Percentiles rank a stretch among this genome's conserved stretches.
phyloP scores from a whole-genome alignment of 2,329 filamentous ascomycete genomes.

The Penicillium brasilianum region DNA sequence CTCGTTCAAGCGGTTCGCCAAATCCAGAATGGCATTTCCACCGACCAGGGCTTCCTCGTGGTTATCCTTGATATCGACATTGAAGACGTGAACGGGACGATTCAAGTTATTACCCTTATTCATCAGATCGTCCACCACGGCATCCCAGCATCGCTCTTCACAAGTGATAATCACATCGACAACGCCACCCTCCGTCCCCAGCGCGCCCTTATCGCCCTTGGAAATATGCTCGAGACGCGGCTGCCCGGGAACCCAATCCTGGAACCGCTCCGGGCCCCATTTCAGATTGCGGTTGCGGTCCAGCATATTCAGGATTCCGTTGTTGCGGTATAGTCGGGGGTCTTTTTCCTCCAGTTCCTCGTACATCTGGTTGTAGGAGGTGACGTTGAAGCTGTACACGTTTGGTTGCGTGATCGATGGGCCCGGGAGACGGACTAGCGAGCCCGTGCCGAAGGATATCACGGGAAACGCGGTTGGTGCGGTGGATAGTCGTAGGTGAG shows the following conservation, averaged over 20 bases:
- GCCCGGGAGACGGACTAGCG: slow-evolving; percentile 88
- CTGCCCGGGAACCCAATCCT: slow-evolving; percentile 91
- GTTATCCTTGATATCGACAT: slow-evolving; percentile 97
- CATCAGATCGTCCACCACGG: slow-evolving; percentile 90
- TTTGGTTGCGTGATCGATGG: slow-evolving; percentile 92
- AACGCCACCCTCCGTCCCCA: slow-evolving; percentile 83
- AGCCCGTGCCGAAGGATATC: slow-evolving; percentile 96
- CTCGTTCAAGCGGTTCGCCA: slow-evolving; percentile 82
- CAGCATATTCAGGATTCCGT: slow-evolving; percentile 95
- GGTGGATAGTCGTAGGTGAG: slow-evolving; percentile 87
- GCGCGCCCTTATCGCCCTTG: slow-evolving; percentile 73
- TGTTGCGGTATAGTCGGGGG: slow-evolving; percentile 81
- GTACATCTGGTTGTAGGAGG: slow-evolving; percentile 93
- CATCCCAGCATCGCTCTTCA: slow-evolving; percentile 97
- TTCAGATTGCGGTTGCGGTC: slow-evolving; percentile 90
- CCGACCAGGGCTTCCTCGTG: slow-evolving; percentile 94
- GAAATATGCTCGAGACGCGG: slow-evolving; percentile 75
- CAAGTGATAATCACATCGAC: slow-evolving; percentile 97
- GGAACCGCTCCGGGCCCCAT: slow-evolving; percentile 95
- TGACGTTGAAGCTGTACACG: slow-evolving; percentile 97
- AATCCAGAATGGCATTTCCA: slow-evolving; percentile 86
- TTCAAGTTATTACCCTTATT: slow-evolving; percentile 86
- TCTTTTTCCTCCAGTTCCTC: slow-evolving; percentile 88
- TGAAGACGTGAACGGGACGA: slow-evolving; percentile 94
- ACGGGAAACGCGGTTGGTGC: slow-evolving; percentile 88